These are phyloP conservation scores for Clavispora fructus DNA, from an alignment of 805 yeast genomes.

Conservation along the genomic window DNA sequence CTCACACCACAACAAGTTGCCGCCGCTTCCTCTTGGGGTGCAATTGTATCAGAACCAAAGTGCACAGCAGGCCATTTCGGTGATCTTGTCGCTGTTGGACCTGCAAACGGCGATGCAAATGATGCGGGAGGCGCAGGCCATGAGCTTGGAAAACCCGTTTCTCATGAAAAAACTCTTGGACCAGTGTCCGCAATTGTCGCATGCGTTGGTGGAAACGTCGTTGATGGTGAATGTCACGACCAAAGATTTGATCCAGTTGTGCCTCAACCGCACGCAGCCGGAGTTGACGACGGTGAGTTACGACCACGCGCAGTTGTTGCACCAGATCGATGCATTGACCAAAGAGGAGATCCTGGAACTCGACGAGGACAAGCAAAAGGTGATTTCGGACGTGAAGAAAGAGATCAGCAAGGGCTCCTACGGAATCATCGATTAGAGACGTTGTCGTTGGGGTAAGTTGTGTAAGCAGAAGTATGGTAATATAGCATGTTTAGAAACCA, in stretches of 20 bases:
- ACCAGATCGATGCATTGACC: conserved; percentile 22
- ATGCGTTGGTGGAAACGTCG: conserved; percentile 74
- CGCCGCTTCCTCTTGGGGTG: conserved; percentile 37
- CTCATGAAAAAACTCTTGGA: conserved; percentile 56
- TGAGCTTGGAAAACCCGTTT: conserved; percentile 43
- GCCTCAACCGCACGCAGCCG: conserved; percentile 29
- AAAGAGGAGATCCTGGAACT: conserved; percentile 26
- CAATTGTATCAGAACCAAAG: conserved; percentile 37
- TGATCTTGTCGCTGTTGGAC: conserved; percentile 43
- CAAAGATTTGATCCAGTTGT: conserved; percentile 32
- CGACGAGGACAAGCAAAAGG: conserved; percentile 18
- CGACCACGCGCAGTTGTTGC: conserved; percentile 31
- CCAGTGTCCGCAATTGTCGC: conserved; percentile 75
- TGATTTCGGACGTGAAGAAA: conserved; percentile 12
- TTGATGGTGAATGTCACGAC: conserved; percentile 29
- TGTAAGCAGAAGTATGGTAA: too few species aligned
- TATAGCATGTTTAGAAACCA: too few species aligned
- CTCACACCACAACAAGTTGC: conserved; percentile 23
- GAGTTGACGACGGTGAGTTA: conserved; percentile 24
- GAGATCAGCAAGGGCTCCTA: conserved; percentile 21
- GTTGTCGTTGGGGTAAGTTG: too few species aligned
- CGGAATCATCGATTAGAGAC: conserved; percentile 15
- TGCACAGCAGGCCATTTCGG: conserved; percentile 35
- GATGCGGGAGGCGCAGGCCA: conserved; percentile 29
- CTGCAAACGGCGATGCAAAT: conserved; percentile 43